phyloP scores from a whole-genome alignment of 257 asterid genomes.

The Solanum ahanhuiri region DNA sequence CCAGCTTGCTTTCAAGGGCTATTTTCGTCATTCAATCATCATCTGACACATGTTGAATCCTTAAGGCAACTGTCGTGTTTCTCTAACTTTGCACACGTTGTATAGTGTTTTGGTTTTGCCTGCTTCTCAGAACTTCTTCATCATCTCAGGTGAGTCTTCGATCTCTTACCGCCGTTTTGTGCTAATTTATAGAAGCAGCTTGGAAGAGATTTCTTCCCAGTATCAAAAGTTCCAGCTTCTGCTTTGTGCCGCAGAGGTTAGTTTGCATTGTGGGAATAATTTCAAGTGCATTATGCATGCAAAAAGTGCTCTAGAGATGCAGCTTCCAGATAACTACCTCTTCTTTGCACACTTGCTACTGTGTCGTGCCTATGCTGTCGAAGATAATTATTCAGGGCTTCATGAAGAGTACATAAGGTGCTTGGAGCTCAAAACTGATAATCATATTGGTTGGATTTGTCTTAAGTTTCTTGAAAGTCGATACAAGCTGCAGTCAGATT shows the following conservation, averaged over 20 bases:
- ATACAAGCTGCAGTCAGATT: slow-evolving; percentile 46
- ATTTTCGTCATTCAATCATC: too few relatives aligned
- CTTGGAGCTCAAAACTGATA: slow-evolving; percentile 63
- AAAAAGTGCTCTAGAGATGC: slow-evolving; percentile 40
- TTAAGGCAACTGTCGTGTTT: too few relatives aligned
- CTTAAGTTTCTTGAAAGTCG: slow-evolving; percentile 61
- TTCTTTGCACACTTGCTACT: slow-evolving; percentile 79
- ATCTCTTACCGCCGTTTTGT: too few relatives aligned
- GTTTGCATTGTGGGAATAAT: slow-evolving; percentile 58
- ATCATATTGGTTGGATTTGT: slow-evolving; percentile 78
- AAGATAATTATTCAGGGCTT: slow-evolving; percentile 32
- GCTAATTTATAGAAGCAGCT: too few relatives aligned
- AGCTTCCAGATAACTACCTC: slow-evolving; percentile 38
- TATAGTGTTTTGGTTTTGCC: too few relatives aligned
- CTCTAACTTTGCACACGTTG: too few relatives aligned
- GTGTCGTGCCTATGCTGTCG: slow-evolving; percentile 71
- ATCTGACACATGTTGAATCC: too few relatives aligned
- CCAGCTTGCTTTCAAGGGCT: too few relatives aligned
- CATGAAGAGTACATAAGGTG: slow-evolving; percentile 50
- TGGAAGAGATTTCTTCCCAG: slow-evolving; percentile 17
- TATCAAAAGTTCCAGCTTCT: slow-evolving; percentile 66
- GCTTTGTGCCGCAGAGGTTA: slow-evolving; percentile 79
- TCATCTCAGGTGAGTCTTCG: too few relatives aligned
- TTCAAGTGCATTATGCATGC: slow-evolving; percentile 49
- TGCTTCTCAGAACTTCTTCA: too few relatives aligned